These are phyloP conservation scores for Seiridium unicorne DNA, from an alignment of 2,329 filamentous ascomycete genomes.

Conservation along the genomic window DNA sequence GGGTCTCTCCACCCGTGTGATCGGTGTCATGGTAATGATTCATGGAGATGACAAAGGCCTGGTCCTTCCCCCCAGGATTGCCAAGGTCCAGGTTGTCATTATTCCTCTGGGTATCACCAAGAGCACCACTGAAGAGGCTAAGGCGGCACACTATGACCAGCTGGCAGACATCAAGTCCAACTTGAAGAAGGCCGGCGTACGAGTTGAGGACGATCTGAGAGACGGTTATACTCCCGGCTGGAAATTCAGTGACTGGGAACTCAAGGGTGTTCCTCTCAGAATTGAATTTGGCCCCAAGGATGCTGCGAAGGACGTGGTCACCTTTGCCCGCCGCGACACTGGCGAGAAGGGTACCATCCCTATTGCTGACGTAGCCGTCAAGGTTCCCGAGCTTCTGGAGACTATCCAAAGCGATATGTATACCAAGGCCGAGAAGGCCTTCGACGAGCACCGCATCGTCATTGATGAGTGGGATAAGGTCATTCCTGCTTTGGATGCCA, in stretches of 20 bases:
- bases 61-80: slow-evolving; percentile 86
- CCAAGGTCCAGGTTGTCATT: slow-evolving; percentile 81
- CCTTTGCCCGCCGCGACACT: slow-evolving; percentile 83
- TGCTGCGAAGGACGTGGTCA: slow-evolving; percentile 79
- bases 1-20: slow-evolving; percentile 95
- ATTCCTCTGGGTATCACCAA: slow-evolving; percentile 92
- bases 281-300: slow-evolving; percentile 97
- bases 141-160: slow-evolving; percentile 71
- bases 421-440: slow-evolving; percentile 72
- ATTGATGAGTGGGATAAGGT: slow-evolving; percentile 90
- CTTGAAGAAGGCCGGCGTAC: slow-evolving; percentile 71
- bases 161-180: slow-evolving; percentile 68
- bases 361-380: slow-evolving; percentile 69
- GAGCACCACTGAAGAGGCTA: slow-evolving; percentile 79
- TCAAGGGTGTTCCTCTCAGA: slow-evolving; percentile 90
- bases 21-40: slow-evolving; percentile 98
- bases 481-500: slow-evolving; percentile 81
- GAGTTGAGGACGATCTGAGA: slow-evolving; percentile 77
- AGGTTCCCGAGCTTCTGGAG: slow-evolving; percentile 79
- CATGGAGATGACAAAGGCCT: slow-evolving; percentile 95
- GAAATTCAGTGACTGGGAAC: slow-evolving; percentile 99
- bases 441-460: slow-evolving; percentile 75
- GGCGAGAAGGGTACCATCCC: slow-evolving; percentile 79
- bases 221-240: slow-evolving; percentile 92
- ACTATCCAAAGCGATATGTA: slow-evolving; percentile 85